These are phyloP conservation scores for Fusarium austroafricanum DNA, from an alignment of 2,329 filamentous ascomycete species.

Conservation along the genomic window DNA sequence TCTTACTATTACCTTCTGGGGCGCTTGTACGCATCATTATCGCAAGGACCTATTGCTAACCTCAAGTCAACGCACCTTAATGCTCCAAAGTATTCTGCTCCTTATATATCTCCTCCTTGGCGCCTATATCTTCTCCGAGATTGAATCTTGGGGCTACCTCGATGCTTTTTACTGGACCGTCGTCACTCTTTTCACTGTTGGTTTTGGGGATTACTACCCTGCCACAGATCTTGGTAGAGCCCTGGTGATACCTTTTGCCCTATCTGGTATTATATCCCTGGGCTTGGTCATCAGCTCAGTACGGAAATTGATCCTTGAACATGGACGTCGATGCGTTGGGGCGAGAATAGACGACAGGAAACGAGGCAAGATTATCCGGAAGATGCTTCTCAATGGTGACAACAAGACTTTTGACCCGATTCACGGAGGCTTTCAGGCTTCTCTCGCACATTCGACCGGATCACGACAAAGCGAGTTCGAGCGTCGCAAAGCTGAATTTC, in stretches of 20 bases:
- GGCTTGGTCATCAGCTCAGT: conserved; percentile 5
- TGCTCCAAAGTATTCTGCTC: not conserved
- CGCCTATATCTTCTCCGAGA: not conserved
- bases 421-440: not conserved
- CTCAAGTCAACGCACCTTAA: not conserved
- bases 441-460: not conserved
- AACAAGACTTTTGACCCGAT: not conserved
- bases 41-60: not conserved
- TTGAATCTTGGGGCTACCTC: not conserved
- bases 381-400: not conserved
- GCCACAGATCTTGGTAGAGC: not conserved
- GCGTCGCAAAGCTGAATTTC: conserved; percentile 2
- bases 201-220: not conserved
- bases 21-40: not conserved
- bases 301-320: not conserved
- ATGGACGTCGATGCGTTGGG: not conserved
- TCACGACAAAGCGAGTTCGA: not conserved
- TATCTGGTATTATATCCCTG: conserved; percentile 1
- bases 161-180: conserved; percentile 1
- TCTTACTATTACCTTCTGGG: not conserved
- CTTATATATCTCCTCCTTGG: conserved; percentile 1
- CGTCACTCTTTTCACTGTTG: conserved; percentile 2
- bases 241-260: not conserved
- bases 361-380: not conserved
- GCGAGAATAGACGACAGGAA: not conserved